Evolutionary conservation across 768 basidiomycete genomes (phyloP).

Genomic region (Lentinula sp.): DNA sequence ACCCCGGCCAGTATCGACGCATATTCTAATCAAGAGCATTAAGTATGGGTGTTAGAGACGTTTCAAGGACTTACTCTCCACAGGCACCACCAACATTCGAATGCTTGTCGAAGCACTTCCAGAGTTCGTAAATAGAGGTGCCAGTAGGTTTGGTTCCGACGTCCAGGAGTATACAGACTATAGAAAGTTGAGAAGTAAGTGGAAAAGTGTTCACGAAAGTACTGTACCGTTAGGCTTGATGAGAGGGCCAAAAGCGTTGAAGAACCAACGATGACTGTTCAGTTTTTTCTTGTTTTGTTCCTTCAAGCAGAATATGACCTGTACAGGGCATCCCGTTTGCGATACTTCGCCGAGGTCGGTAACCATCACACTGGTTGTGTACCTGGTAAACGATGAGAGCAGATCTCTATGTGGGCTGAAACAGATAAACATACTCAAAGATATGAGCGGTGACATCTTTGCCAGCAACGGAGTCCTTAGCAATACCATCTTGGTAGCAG

Average conservation of each 20-base stretch:
- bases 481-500: constrained; percentile 83
- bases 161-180: constrained; percentile 87
- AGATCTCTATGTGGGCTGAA: not conserved
- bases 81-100: constrained; percentile 89
- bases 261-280: constrained; percentile 96
- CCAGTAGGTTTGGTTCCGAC: constrained; percentile 95
- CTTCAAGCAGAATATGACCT: constrained; percentile 87
- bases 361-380: constrained; percentile 74
- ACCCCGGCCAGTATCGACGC: constrained; percentile 72
- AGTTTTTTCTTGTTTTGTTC: constrained; percentile 97
- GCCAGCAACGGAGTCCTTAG: constrained; percentile 82
- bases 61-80: constrained; percentile 60
- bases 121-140: constrained; percentile 93
- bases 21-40: constrained; percentile 44
- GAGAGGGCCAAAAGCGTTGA: constrained; percentile 90
- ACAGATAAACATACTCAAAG: constrained; percentile 58
- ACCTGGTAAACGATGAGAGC: constrained; percentile 31
- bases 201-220: constrained; percentile 2
- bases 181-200: constrained; percentile 3
- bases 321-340: constrained; percentile 70
- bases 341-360: constrained; percentile 78
- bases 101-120: constrained; percentile 93
- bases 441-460: constrained; percentile 93
- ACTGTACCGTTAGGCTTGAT: constrained; percentile 72
- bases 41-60: not conserved